Evolutionary conservation across 208 protist genomes (phyloP), one percentile per base, ranked within the genome.

Genomic region (Leishmania mexicana): DNA sequence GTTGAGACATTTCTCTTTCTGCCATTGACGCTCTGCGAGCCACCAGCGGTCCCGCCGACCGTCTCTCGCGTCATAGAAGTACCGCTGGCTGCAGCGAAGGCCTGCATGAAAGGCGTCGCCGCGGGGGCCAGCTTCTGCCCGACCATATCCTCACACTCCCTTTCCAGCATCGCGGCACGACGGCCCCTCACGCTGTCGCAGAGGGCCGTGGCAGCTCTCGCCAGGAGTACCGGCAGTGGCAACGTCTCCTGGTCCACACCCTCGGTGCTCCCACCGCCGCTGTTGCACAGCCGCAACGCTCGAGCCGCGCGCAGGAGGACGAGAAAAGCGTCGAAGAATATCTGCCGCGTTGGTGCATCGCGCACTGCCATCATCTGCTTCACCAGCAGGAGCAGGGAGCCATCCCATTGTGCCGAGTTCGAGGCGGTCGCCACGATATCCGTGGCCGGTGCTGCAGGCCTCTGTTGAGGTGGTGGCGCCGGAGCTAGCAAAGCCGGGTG

Each of bases 241-340:
- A 92, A 85, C 21, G 76, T 49, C 47, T 89, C 85, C 45, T 45
- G 28, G 35, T 81, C 62, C 45, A 62, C 35, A 15, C 24, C 31
- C 24, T 60, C 42, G 19, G 3, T 54, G 28, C 51, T 38, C 40
- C 42, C 68, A 4, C 17, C 17, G 6, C 54, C 3, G 53, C 67
- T 78, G 81, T 8, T 54, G 13, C 53, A 24, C 45, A 80, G 47
- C 54, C 35, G 53, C 8, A 86, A 83, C 21, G 93, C 91, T 0
- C 85, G 87, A 24, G 93, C 90, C 19, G 90, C 91, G 54, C 90
- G 90, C 51, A 97, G 87, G 13, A 97, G 85, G n/a, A 88, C 82
- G 40, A 88, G 81, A 45, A 94, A 53, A 49, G 83, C 92, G 6
- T 95, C 88, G 38, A 90, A 83, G 35, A 96, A 80, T 21, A 85